Conservation (phyloP, 495 filamentous ascomycete species). For the Lophiotrema nucula region DNA sequence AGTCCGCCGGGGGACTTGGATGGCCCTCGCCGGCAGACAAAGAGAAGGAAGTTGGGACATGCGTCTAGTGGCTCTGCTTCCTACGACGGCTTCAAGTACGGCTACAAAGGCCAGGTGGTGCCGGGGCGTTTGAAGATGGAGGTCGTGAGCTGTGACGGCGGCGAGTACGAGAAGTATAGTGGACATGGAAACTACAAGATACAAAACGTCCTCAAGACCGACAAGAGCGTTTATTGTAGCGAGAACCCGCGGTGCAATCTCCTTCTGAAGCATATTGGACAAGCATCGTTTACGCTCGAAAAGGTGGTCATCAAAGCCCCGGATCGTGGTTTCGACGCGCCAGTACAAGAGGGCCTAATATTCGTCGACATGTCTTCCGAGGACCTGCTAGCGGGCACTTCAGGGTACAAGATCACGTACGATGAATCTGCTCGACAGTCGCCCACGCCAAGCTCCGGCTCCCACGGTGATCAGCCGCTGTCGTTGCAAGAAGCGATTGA, state of each 20-base stretch:
- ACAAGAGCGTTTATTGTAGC: slow-evolving; percentile 84
- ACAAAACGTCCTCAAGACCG: slow-evolving; percentile 80
- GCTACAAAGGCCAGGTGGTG: slow-evolving; percentile 78
- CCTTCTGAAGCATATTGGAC: slow-evolving; percentile 74
- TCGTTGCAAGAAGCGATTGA: slow-evolving; percentile 37
- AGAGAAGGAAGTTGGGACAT: slow-evolving; percentile 73
- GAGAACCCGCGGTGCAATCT: slow-evolving; percentile 80
- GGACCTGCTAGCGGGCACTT: slow-evolving; percentile 70
- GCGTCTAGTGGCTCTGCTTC: slow-evolving; percentile 52
- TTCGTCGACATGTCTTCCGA: slow-evolving; percentile 83
- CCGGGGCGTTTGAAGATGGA: slow-evolving; percentile 79
- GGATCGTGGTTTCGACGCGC: slow-evolving; percentile 73
- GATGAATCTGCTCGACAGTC: slow-evolving; percentile 9
- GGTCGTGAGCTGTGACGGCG: slow-evolving; percentile 85
- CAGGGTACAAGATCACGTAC: slow-evolving; percentile 74
- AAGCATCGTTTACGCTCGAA: slow-evolving; percentile 73
- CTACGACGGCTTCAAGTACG: slow-evolving; percentile 67
- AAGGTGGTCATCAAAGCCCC: slow-evolving; percentile 88
- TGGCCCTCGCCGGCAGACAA: slow-evolving; percentile 40
- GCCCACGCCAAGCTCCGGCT: not conserved
- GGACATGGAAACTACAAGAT: slow-evolving; percentile 52
- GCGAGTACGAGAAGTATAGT: slow-evolving; percentile 62
- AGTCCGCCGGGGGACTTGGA: slow-evolving; percentile 17
- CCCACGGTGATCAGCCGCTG: slow-evolving; percentile 21
- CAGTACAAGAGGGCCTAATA: slow-evolving; percentile 89